Conservation (phyloP, 2,329 filamentous ascomycete genomes). For the Pyricularia pennisetigena region DNA sequence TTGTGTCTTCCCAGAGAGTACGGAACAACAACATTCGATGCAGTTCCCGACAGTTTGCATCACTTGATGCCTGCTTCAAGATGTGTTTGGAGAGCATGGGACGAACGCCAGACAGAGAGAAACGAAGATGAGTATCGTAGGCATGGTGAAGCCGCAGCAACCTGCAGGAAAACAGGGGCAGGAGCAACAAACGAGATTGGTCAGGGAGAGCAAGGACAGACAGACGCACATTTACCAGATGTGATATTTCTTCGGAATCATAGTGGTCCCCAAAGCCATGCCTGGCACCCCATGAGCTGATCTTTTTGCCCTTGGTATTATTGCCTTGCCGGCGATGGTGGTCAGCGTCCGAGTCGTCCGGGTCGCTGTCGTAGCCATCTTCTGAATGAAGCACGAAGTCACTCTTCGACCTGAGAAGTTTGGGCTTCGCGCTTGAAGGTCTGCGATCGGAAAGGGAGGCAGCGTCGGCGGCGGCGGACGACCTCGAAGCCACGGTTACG, state of each 20-base stretch:
- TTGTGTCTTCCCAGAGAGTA: neutral
- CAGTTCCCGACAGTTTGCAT: neutral
- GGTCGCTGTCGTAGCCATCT: constrained; percentile 12
- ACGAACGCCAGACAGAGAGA: neutral
- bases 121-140: neutral
- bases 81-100: neutral
- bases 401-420: constrained; percentile 47
- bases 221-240: constrained; percentile 64
- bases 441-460: neutral
- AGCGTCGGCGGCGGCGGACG: neutral
- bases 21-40: neutral
- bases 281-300: constrained; percentile 49
- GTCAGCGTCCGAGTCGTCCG: constrained; percentile 19
- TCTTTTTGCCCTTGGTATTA: constrained; percentile 28
- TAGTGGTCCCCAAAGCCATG: constrained; percentile 93
- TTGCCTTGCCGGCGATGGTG: constrained; percentile 20
- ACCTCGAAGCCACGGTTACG: constrained; percentile 13
- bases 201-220: neutral
- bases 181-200: neutral
- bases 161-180: neutral
- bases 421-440: constrained; percentile 28
- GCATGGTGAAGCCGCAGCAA: neutral
- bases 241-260: constrained; percentile 76
- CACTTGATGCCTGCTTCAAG: neutral
- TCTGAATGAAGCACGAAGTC: constrained; percentile 30